phyloP scores from a whole-genome alignment of 225 moss, liverwort and hornwort genomes.

The Physcomitrellopsis africana region DNA sequence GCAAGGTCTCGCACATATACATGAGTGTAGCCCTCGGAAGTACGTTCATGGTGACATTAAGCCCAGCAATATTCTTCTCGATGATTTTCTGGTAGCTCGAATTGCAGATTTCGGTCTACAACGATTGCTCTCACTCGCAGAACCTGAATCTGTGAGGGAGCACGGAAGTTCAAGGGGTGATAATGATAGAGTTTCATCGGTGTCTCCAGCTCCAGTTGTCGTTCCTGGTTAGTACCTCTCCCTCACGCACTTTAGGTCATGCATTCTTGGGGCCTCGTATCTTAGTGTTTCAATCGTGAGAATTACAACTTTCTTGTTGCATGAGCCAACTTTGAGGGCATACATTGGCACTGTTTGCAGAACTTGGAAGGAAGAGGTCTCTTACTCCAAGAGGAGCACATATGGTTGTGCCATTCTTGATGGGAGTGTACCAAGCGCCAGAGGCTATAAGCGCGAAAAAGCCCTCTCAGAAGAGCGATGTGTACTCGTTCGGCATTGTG shows the following conservation, averaged over 20 bases:
- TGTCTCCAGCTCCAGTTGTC: constrained; percentile 26
- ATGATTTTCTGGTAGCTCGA: constrained; percentile 47
- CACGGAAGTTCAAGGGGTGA: constrained; percentile 36
- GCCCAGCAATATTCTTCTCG: constrained; percentile 59
- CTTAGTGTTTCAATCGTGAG: neutral
- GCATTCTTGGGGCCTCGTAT: neutral
- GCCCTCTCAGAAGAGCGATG: constrained; percentile 52
- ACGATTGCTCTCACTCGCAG: constrained; percentile 59
- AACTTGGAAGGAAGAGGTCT: constrained; percentile 4
- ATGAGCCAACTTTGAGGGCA: neutral
- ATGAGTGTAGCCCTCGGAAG: constrained; percentile 55
- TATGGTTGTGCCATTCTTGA: neutral
- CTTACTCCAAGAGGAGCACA: neutral
- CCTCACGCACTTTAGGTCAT: neutral
- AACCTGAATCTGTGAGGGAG: constrained; percentile 34
- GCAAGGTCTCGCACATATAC: constrained; percentile 62
- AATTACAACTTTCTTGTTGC: neutral
- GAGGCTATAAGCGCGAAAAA: constrained; percentile 18
- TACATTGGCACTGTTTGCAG: constrained; percentile 22
- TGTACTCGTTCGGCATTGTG: constrained; percentile 63
- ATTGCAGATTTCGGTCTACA: constrained; percentile 73
- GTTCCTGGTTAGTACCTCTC: constrained; percentile 23
- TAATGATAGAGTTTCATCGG: constrained; percentile 29
- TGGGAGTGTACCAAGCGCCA: constrained; percentile 41
- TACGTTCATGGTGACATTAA: constrained; percentile 53